phyloP scores from a whole-genome alignment of 352 stramenopile species.

The Phytophthora sp. region DNA sequence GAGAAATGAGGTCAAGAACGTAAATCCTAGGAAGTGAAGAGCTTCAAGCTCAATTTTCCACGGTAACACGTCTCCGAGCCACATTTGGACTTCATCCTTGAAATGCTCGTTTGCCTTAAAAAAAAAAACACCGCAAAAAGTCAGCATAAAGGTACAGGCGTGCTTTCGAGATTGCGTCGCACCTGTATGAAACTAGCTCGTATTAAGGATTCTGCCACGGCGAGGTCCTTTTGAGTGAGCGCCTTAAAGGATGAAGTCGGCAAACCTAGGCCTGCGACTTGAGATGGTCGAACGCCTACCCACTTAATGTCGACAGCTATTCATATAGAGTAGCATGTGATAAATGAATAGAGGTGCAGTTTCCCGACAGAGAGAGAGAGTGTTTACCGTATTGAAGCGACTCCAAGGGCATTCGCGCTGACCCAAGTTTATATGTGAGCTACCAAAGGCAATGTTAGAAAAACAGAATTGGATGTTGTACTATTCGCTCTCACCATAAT shows the following conservation, averaged over 20 bases:
- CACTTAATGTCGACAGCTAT: conserved; percentile 88
- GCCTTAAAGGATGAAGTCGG: conserved; percentile 61
- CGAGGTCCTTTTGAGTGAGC: conserved; percentile 61
- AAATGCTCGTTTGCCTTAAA: conserved; percentile 69
- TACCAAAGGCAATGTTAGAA: conserved; percentile 25
- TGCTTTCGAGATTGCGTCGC: background rate
- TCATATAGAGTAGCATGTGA: background rate
- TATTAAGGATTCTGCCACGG: conserved; percentile 48
- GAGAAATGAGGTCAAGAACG: conserved; percentile 70
- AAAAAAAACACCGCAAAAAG: background rate
- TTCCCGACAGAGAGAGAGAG: no score
- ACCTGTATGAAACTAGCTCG: conserved; percentile 73
- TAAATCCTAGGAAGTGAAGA: conserved; percentile 79
- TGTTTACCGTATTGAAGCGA: conserved; percentile 61
- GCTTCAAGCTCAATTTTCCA: conserved; percentile 87
- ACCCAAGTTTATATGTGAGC: conserved; percentile 92
- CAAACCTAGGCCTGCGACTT: conserved; percentile 58
- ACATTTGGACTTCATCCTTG: conserved; percentile 59
- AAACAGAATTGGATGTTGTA: background rate
- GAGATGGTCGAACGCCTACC: conserved; percentile 91
- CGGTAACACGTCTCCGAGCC: conserved; percentile 46
- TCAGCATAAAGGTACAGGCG: conserved; percentile 1
- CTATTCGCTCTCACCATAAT: conserved; percentile 74
- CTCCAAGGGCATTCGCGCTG: conserved; percentile 83
- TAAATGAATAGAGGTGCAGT: background rate